phyloP scores from a whole-genome alignment of 1,284 basidiomycete genomes.

The Xerocomus minutiporus region DNA sequence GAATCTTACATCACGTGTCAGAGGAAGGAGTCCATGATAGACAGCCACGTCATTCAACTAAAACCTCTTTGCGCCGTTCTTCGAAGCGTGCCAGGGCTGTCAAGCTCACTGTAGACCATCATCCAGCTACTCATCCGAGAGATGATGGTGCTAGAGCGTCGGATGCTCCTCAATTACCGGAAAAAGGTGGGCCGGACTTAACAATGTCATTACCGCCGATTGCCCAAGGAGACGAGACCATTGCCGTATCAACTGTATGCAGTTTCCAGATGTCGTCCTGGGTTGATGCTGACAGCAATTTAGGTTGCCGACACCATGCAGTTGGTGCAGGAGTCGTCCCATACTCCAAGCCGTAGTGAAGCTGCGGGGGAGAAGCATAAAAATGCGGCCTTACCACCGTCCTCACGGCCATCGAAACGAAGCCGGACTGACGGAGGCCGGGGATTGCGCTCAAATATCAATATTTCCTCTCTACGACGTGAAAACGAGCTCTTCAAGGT shows the following conservation, averaged over 20 bases:
- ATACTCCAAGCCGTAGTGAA: not conserved
- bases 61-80: not conserved
- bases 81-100: constrained; percentile 5
- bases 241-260: constrained; percentile 7
- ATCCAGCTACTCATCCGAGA: not conserved
- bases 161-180: not conserved
- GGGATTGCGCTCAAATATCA: constrained; percentile 43
- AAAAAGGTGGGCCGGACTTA: not conserved
- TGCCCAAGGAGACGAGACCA: constrained; percentile 1
- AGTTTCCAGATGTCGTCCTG: not conserved
- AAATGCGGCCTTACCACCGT: not conserved
- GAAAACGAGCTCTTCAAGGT: constrained; percentile 72
- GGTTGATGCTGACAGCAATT: constrained; percentile 3
- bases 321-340: not conserved
- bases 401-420: constrained; percentile 24
- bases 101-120: not conserved
- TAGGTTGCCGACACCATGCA: not conserved
- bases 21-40: not conserved
- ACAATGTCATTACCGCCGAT: not conserved
- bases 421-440: constrained; percentile 12
- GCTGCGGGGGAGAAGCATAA: constrained; percentile 16
- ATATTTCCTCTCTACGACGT: constrained; percentile 69
- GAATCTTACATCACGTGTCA: not conserved
- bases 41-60: not conserved
- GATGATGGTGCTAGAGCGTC: not conserved